Base-by-base conservation (phyloP, 495 filamentous ascomycete genomes). In the Penicillium verhagenii region DNA sequence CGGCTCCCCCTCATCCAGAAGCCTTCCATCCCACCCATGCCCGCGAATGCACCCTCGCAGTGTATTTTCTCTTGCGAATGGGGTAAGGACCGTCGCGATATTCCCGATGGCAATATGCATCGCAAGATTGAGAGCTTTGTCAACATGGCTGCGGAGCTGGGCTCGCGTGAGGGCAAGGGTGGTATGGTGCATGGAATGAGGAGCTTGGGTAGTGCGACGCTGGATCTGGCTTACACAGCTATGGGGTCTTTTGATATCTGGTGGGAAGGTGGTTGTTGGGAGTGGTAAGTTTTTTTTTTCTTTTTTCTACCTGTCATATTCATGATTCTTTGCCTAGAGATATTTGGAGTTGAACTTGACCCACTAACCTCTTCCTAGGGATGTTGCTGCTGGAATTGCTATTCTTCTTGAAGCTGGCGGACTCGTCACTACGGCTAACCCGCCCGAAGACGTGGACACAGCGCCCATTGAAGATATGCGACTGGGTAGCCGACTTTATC, bases 61-160 rank as follows among this genome's bases (percentile, higher is more conserved):
- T 89, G 86, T 53, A 72, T 87, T 20, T 85, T 89, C 63, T 75
- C 79, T 2, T 88, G 83, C 60, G 86, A 89, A 56, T 89, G 86
- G 86, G 86, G 86, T 2, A 89, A 89, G 63, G 86, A 88, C 54
- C 75, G 86, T 25, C 75, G 79, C 44, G 86, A 88, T 59, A 68
- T 64, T 31, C 73, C 73, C 0, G 83, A 82, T 14, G 82, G 86
- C 7, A 88, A 86, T 59, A 61, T 89, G 70, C 68, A 80, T 49
- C 75, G 83, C 31, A 89, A 88, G 68, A 77, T 88, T 8, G 82
- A 86, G 56, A 87, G 83, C 57, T 88, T 89, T 63, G 50, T 86
- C 23, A 88, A 86, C 63, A 83, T 89, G 83, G 86, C 86, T 1
- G 75, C 81, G 2, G 86, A 88, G 61, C 57, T 78, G 37, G 82